Evolutionary conservation across 1,139 yeast genomes (phyloP), one percentile per base, ranked within the genome.

Genomic region (Zygosaccharomyces sapae): DNA sequence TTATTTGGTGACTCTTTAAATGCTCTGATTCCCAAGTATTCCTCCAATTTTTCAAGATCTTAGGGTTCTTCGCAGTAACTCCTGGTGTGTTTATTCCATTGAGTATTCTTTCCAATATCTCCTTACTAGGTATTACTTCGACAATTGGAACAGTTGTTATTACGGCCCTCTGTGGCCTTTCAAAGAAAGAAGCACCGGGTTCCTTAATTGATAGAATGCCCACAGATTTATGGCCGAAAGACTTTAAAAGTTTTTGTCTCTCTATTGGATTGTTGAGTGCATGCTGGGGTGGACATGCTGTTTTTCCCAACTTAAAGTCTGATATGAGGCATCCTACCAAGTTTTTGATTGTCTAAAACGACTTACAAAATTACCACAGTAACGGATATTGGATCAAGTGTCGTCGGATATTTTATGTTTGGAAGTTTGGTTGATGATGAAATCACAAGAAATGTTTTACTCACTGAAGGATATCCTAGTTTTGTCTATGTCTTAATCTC

Each of bases 211-310:
- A 71, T 18, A 84, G 87, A 2, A 79, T 79, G 60, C 65, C 63
- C 16, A 70, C 76, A 0, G 68, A 71, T 45, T 48, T 77, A 44
- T 76, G 79, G 71, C 95, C 95, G 1, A 61, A 67, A 9, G 71
- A 74, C 38, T 63, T 72, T 55, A 66, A 67, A 29, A 69, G 74
- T 37, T 72, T 82, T 4, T 72, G 86, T 24, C 69, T 85, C 33
- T 75, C 88, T 4, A 73, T 85, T 52, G 95, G 95, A 4, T 75
- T 86, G 38, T 76, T 85, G 55, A 83, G 86, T 83, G 86, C 94
- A 6, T 90, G 92, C 12, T 86, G 92, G 86, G 94, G 95, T 52
- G 95, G 95, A 2, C 95, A 86, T 65, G 89, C 94, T 0, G 86
- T 86, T 18, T 85, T 85, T 57, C 95, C 95, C 1, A 87, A 85